These are phyloP conservation scores for Neurospora africana DNA, from an alignment of 495 filamentous ascomycete species.

Conservation along the genomic window DNA sequence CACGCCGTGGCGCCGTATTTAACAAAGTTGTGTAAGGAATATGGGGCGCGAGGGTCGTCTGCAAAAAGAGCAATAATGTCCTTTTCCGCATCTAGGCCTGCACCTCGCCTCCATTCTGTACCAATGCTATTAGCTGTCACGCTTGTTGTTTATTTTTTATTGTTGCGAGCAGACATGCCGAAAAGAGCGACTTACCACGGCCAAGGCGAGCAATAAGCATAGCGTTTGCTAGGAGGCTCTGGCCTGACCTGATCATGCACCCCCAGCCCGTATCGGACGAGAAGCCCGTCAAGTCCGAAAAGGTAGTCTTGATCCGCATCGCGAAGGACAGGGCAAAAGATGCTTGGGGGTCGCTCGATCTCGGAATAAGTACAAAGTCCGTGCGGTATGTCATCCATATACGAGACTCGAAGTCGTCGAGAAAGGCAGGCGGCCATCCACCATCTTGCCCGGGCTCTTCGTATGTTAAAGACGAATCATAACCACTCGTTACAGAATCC, in stretches of 20 bases:
- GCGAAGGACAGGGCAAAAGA: conserved; percentile 68
- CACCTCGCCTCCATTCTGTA: conserved; percentile 68
- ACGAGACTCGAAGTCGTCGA: conserved; percentile 85
- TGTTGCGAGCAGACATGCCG: not conserved
- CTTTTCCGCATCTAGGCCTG: conserved; percentile 51
- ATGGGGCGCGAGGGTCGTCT: conserved; percentile 75
- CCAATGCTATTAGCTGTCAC: conserved; percentile 11
- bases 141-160: not conserved
- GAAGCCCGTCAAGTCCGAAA: conserved; percentile 74
- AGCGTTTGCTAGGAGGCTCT: conserved; percentile 84
- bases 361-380: conserved; percentile 75
- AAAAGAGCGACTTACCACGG: conserved; percentile 50
- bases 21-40: conserved; percentile 94
- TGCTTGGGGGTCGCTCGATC: conserved; percentile 58
- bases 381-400: conserved; percentile 97
- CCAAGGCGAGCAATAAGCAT: conserved; percentile 61
- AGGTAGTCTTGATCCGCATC: conserved; percentile 71
- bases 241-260: conserved; percentile 97
- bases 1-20: conserved; percentile 77
- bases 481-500: conserved; percentile 36
- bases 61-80: conserved; percentile 75
- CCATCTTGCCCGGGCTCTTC: conserved; percentile 40
- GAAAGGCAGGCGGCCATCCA: conserved; percentile 76
- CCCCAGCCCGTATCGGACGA: conserved; percentile 95
- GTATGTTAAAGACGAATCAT: conserved; percentile 39